Percentiles rank a stretch among this genome's conserved stretches.
These are phyloP conservation scores for Polytrichum commune DNA, from an alignment of 225 moss, liverwort and hornwort genomes.

Conservation along the genomic window DNA sequence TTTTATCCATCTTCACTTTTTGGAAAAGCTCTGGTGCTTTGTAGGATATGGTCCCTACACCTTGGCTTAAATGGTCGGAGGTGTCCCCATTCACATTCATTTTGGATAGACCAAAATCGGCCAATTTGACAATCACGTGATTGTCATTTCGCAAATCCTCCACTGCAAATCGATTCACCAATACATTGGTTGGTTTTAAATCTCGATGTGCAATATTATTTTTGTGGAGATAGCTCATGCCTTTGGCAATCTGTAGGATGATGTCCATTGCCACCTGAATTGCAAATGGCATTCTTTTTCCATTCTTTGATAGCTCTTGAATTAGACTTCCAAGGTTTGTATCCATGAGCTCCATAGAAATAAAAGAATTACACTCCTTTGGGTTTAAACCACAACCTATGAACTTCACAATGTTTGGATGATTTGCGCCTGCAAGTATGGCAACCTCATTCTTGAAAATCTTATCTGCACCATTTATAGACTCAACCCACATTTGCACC, in stretches of 20 bases:
- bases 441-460: too few species aligned
- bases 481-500: too few species aligned
- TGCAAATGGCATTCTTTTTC: slow-evolving; percentile 11
- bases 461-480: too few species aligned
- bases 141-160: not conserved
- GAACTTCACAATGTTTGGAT: too few species aligned
- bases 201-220: slow-evolving; percentile 18
- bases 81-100: slow-evolving; percentile 12
- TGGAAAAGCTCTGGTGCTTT: slow-evolving; percentile 18
- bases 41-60: slow-evolving; percentile 15
- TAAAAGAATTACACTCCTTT: too few species aligned
- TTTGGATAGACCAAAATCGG: slow-evolving; percentile 21
- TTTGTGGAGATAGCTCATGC: slow-evolving; percentile 23
- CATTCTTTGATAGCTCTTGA: not conserved
- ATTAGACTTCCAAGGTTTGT: slow-evolving; percentile 12
- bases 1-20: not conserved
- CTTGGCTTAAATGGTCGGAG: not conserved
- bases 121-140: slow-evolving; percentile 7
- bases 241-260: slow-evolving; percentile 16
- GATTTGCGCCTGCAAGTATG: too few species aligned
- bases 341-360: slow-evolving; percentile 22
- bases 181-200: slow-evolving; percentile 21
- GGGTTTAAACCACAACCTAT: too few species aligned
- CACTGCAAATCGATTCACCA: slow-evolving; percentile 3
- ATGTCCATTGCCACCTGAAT: slow-evolving; percentile 4